phyloP scores from a whole-genome alignment of 2,329 filamentous ascomycete genomes.

The Botrytis byssoidea region DNA sequence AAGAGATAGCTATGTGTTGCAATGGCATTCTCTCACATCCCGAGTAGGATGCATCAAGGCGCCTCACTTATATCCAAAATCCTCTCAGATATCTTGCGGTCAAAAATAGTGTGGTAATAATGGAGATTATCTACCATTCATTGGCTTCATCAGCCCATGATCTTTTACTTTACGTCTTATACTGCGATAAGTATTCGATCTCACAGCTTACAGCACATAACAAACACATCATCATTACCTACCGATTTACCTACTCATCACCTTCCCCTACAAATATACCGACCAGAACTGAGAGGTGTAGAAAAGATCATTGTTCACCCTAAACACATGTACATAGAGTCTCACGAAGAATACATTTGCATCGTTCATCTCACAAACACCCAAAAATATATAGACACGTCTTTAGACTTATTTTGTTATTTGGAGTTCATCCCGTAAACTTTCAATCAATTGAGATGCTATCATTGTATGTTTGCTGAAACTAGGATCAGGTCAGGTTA shows the following conservation, averaged over 20 bases:
- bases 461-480: not conserved
- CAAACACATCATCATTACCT: not conserved
- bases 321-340: not conserved
- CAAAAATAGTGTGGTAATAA: not conserved
- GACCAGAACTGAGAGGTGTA: not conserved
- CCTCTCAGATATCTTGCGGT: fast-evolving
- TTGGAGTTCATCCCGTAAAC: not conserved
- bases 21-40: not conserved
- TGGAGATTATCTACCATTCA: not conserved
- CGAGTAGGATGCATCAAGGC: not conserved
- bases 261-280: not conserved
- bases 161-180: not conserved
- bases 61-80: not conserved
- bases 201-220: not conserved
- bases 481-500: not conserved
- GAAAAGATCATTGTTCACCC: not conserved
- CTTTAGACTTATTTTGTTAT: not conserved
- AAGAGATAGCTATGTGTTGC: not conserved
- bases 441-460: not conserved
- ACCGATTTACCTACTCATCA: not conserved
- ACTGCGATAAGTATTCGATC: not conserved
- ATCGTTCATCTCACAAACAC: not conserved
- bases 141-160: not conserved
- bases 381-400: not conserved
- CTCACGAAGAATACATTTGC: not conserved